Base-by-base conservation (phyloP, 1,284 basidiomycete genomes). In the Gymnopus androsaceus region DNA sequence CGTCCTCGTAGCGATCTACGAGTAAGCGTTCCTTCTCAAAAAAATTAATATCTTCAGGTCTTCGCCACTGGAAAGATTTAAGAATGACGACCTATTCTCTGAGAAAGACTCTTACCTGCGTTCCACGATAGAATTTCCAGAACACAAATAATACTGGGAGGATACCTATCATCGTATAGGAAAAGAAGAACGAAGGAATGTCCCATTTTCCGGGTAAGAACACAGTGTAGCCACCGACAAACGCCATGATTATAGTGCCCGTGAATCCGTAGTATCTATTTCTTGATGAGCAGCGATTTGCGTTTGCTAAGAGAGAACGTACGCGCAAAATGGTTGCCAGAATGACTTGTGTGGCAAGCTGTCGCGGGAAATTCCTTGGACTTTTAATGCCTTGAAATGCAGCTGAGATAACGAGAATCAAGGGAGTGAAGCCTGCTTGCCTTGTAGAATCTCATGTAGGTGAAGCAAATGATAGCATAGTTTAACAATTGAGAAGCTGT, bases 61-160 rank as follows among this genome's bases (percentile, higher is more conserved):
- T 61, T 50, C 66, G 68, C 69, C 71, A 74, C 75, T 78, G 51
- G 3, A 54, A 27, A 51, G 2, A 44, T 12, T 2, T 21, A 17
- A 11, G 40, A 14, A 15, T 12, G 19, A 15, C 19, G 21, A n/a
- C 33, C 11, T 40, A 15, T n/a, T 17, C 62, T 64, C 11, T 30
- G n/a, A 19, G 7, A 30, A 8, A 63, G n/a, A 45, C 4, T 19
- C 68, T 48, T 52, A 76, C 78, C 63, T 72, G 57, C 25, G 85
- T 85, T 60, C 72, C 74, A 66, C 82, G 78, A 59, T 68, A 68
- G 34, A 87, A 54, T 72, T 90, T 90, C 82, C 83, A 90, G 46
- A 74, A 75, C 11, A 83, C 23, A 67, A 78, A 87, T 23, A 82
- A 69, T 27, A 79, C 57, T 11, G 78, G 73, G 58, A 82, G 78